Evolutionary conservation across 2,329 filamentous ascomycete genomes (phyloP).

Genomic region (Sporothrix dimorphospora): DNA sequence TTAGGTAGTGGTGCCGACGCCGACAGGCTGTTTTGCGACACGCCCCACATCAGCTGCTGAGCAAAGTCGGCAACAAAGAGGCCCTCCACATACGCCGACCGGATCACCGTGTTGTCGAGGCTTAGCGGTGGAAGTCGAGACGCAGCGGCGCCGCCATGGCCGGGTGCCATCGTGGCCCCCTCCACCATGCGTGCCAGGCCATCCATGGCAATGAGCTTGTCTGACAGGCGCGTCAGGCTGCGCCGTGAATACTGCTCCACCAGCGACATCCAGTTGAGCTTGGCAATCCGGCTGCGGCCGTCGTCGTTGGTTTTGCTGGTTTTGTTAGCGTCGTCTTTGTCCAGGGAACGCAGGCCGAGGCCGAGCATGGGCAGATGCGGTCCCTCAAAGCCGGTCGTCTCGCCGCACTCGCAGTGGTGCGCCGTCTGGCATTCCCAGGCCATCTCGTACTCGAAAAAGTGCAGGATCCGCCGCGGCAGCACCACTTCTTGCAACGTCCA

Average conservation of each 20-base stretch:
- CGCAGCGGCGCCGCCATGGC: neutral
- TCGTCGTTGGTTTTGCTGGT: neutral
- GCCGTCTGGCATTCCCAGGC: constrained; percentile 27
- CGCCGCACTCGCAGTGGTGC: constrained; percentile 19
- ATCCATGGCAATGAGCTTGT: constrained; percentile 30
- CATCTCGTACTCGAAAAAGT: constrained; percentile 25
- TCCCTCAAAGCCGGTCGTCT: neutral
- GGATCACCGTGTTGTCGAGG: constrained; percentile 19
- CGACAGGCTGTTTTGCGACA: neutral
- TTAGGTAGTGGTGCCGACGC: neutral
- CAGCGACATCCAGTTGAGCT: constrained; percentile 23
- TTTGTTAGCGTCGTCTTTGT: neutral
- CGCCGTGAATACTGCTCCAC: constrained; percentile 26
- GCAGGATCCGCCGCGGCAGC: constrained; percentile 22
- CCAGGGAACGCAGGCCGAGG: neutral
- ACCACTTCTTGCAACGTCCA: constrained; percentile 23
- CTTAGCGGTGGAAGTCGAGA: neutral
- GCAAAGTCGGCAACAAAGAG: constrained; percentile 25
- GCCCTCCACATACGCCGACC: constrained; percentile 23
- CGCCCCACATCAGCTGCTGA: constrained; percentile 22
- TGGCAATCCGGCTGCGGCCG: neutral
- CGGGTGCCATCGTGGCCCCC: neutral
- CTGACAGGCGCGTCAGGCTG: constrained; percentile 23
- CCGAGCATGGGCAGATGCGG: constrained; percentile 25
- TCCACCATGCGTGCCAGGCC: constrained; percentile 25